Conservation (phyloP, 371 early-diverging fungal genomes). For the Umbelopsis sp. region DNA sequence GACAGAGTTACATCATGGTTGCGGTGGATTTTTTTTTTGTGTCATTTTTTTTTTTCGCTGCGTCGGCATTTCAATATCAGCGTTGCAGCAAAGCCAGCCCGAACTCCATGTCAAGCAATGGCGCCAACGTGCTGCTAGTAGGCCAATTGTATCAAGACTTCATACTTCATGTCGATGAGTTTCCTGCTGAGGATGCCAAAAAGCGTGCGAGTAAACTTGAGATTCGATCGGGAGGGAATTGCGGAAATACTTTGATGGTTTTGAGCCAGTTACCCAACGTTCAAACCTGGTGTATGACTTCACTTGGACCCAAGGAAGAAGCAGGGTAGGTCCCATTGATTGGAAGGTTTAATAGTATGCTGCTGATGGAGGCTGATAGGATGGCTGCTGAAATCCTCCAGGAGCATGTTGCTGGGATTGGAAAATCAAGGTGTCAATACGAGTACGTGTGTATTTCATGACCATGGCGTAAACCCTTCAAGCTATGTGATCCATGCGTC, state of each 20-base stretch:
- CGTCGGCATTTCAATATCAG: background rate
- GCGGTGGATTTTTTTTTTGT: background rate
- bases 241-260: conserved; percentile 63
- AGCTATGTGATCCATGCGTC: conserved; percentile 65
- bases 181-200: conserved; percentile 67
- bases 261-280: conserved; percentile 51
- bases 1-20: background rate
- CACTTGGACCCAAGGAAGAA: conserved; percentile 46
- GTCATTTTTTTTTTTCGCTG: background rate
- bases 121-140: conserved; percentile 36
- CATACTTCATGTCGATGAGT: conserved; percentile 51
- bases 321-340: conserved; percentile 35
- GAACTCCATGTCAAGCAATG: background rate
- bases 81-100: background rate
- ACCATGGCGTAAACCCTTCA: conserved; percentile 48
- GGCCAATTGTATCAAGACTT: conserved; percentile 59
- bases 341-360: too few relatives aligned
- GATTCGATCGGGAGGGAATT: conserved; percentile 70
- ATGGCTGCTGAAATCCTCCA: too few relatives aligned
- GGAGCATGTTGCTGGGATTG: conserved; percentile 36
- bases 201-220: conserved; percentile 54
- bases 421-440: conserved; percentile 45
- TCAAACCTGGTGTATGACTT: conserved; percentile 53
- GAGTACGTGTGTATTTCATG: conserved; percentile 38
- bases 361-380: too few relatives aligned